phyloP scores from a whole-genome alignment of 495 filamentous ascomycete genomes.

The Talaromyces borbonicus region DNA sequence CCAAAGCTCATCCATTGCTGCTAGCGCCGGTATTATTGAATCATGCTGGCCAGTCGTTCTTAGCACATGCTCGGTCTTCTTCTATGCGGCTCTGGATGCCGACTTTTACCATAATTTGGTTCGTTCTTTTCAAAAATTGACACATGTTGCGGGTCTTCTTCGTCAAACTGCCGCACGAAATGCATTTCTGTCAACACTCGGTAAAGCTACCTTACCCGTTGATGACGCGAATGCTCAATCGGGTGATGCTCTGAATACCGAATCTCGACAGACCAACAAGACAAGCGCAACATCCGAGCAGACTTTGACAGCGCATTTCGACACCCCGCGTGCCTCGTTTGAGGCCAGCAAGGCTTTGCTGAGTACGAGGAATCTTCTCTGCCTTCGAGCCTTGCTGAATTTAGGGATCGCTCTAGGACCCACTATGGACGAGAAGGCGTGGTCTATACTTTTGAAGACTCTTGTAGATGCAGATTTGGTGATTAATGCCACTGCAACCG shows the following conservation, averaged over 20 bases:
- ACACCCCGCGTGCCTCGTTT: slow-evolving; percentile 11
- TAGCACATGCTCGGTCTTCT: slow-evolving; percentile 86
- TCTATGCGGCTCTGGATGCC: slow-evolving; percentile 85
- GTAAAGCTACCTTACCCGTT: slow-evolving; percentile 81
- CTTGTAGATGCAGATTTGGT: slow-evolving; percentile 85
- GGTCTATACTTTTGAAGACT: slow-evolving; percentile 85
- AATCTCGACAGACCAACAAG: slow-evolving; percentile 26
- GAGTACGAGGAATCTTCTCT: slow-evolving; percentile 81
- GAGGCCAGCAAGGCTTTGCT: slow-evolving; percentile 40
- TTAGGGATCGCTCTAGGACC: slow-evolving; percentile 91
- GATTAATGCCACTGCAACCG: slow-evolving; percentile 45
- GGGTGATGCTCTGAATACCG: slow-evolving; percentile 22
- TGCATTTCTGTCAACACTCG: slow-evolving; percentile 87
- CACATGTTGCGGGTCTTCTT: slow-evolving; percentile 86
- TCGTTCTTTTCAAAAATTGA: slow-evolving; percentile 89
- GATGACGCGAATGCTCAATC: slow-evolving; percentile 44
- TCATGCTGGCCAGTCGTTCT: slow-evolving; percentile 93
- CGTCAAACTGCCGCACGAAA: slow-evolving; percentile 78
- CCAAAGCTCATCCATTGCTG: slow-evolving; percentile 56
- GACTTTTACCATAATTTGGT: slow-evolving; percentile 90
- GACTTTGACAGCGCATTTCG: slow-evolving; percentile 14
- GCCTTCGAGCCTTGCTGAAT: slow-evolving; percentile 81
- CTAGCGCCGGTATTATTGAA: slow-evolving; percentile 72
- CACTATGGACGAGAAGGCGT: slow-evolving; percentile 65
- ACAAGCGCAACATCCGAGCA: slow-evolving; percentile 19